Conservation (phyloP, 164 flowering plant genomes). For the Cinnamomum micranthum region DNA sequence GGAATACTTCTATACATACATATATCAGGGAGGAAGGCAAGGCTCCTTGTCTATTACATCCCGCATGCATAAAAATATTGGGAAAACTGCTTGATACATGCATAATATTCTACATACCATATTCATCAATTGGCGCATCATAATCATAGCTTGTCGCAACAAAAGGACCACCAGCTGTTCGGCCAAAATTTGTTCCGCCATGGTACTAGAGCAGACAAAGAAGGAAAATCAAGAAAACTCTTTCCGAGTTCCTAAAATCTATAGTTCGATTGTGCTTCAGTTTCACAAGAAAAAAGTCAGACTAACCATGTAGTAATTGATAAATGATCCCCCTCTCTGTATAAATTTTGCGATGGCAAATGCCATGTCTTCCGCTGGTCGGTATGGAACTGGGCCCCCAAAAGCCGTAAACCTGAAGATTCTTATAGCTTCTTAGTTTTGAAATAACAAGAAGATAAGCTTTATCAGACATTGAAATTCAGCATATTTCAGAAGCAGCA, state of each 20-base stretch:
- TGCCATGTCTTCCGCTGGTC: slow-evolving; percentile 94
- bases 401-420: slow-evolving; percentile 73
- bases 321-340: slow-evolving; percentile 84
- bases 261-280: background rate
- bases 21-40: background rate
- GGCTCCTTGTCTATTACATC: background rate
- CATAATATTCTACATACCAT: slow-evolving; percentile 42
- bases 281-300: background rate
- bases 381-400: slow-evolving; percentile 83
- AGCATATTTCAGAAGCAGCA: background rate
- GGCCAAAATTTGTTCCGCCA: slow-evolving; percentile 96
- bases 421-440: background rate
- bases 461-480: too few relatives aligned
- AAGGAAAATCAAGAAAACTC: background rate
- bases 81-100: background rate
- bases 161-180: slow-evolving; percentile 98
- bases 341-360: slow-evolving; percentile 89
- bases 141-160: slow-evolving; percentile 96
- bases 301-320: slow-evolving; percentile 94
- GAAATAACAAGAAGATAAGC: background rate
- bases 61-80: background rate
- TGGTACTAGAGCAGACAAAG: slow-evolving; percentile 58
- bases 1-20: background rate
- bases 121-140: slow-evolving; percentile 97
- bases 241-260: background rate